These are phyloP conservation scores for Dendrobium catenatum DNA, from an alignment of 106 monocot genomes.

Conservation along the genomic window DNA sequence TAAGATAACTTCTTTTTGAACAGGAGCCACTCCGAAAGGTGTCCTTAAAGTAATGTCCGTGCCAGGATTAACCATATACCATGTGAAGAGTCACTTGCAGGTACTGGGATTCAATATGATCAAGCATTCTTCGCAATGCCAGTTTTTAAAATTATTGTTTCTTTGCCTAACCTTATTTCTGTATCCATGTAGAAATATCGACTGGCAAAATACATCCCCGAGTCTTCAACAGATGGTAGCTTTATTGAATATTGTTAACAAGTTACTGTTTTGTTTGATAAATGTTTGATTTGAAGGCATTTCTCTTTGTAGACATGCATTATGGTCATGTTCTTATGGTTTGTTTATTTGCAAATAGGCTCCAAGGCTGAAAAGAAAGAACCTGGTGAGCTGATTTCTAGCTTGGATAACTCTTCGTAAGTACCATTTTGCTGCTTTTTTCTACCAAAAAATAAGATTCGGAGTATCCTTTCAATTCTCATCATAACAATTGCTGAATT, in stretches of 20 bases:
- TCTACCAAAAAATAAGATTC: too few species aligned
- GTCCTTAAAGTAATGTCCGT: constrained; percentile 52
- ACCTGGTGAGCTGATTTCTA: neutral
- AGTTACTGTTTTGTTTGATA: neutral
- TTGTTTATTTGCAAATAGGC: neutral
- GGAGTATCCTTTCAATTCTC: too few species aligned
- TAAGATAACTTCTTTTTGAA: neutral
- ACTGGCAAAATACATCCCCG: constrained; percentile 47
- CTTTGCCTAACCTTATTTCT: neutral
- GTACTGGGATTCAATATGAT: constrained; percentile 10
- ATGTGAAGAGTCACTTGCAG: constrained; percentile 76
- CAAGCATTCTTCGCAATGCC: neutral
- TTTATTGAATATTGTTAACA: neutral
- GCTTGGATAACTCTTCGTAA: neutral
- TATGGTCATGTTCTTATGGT: neutral
- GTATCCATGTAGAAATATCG: constrained; percentile 45
- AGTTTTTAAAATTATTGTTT: neutral
- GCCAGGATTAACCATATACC: constrained; percentile 60
- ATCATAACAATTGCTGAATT: too few species aligned
- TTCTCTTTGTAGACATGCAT: neutral
- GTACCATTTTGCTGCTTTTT: neutral
- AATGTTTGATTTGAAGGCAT: neutral
- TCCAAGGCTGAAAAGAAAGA: neutral
- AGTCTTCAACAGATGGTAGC: constrained; percentile 37
- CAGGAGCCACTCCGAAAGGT: constrained; percentile 72